Conservation (phyloP, 495 filamentous ascomycete genomes). For the Daldinia grandis region DNA sequence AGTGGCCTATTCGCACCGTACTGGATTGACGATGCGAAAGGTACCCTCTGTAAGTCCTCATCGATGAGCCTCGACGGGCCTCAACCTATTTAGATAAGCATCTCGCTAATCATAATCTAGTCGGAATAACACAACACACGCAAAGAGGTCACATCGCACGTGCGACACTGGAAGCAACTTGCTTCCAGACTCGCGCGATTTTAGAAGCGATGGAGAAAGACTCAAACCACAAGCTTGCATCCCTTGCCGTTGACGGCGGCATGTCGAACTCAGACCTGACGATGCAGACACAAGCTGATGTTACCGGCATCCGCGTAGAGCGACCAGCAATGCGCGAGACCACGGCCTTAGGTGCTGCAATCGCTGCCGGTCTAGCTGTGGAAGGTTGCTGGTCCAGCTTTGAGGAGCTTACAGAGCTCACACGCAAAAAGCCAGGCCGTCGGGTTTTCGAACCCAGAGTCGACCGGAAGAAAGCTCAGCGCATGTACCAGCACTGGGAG, state of each 20-base stretch:
- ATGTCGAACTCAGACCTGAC: slow-evolving; percentile 93
- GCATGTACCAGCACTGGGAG: slow-evolving; percentile 82
- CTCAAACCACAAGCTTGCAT: slow-evolving; percentile 76
- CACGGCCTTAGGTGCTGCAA: slow-evolving; percentile 91
- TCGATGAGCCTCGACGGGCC: neutral
- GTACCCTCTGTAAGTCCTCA: slow-evolving; percentile 79
- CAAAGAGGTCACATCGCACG: slow-evolving; percentile 90
- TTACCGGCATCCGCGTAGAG: slow-evolving; percentile 87
- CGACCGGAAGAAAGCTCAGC: slow-evolving; percentile 63
- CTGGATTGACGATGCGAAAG: slow-evolving; percentile 96
- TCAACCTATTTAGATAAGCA: neutral
- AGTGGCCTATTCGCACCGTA: slow-evolving; percentile 97
- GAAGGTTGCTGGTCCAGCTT: slow-evolving; percentile 79
- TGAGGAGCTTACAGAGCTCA: slow-evolving; percentile 77
- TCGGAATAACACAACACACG: slow-evolving; percentile 93
- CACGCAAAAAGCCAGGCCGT: slow-evolving; percentile 70
- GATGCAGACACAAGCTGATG: slow-evolving; percentile 97
- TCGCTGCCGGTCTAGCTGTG: slow-evolving; percentile 89
- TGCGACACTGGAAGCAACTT: slow-evolving; percentile 93
- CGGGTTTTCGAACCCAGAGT: slow-evolving; percentile 77
- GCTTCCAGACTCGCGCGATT: slow-evolving; percentile 95
- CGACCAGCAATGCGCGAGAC: slow-evolving; percentile 93
- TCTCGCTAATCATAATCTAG: slow-evolving; percentile 47
- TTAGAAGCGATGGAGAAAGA: slow-evolving; percentile 95
- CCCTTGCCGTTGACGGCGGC: slow-evolving; percentile 90